Conservation (phyloP, 305 asterid species). For the Withania somnifera region DNA sequence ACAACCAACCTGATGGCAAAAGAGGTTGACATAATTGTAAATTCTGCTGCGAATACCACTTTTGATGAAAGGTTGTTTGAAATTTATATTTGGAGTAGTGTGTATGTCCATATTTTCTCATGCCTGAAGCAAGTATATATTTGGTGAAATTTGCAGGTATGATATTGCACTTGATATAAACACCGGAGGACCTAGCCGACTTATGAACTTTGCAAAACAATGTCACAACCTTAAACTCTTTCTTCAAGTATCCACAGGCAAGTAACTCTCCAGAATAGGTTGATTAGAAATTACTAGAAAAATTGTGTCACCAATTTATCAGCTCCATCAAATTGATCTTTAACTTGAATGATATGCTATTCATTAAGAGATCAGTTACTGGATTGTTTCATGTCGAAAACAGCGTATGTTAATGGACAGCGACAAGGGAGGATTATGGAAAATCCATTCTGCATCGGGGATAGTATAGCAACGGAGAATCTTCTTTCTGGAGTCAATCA, state of each 20-base stretch:
- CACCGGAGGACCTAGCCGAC: constrained; percentile 74
- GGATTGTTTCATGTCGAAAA: neutral
- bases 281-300: neutral
- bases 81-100: neutral
- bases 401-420: constrained; percentile 96
- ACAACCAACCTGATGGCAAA: constrained; percentile 35
- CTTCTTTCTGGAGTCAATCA: constrained; percentile 23
- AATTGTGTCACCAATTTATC: neutral
- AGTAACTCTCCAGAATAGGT: no score
- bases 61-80: constrained; percentile 71
- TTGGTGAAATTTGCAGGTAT: constrained; percentile 40
- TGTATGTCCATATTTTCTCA: neutral
- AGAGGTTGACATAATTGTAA: constrained; percentile 69
- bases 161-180: constrained; percentile 84
- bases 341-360: neutral
- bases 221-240: constrained; percentile 74
- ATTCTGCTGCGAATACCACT: constrained; percentile 88
- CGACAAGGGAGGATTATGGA: constrained; percentile 86
- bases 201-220: constrained; percentile 65
- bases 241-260: constrained; percentile 30
- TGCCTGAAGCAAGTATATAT: neutral
- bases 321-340: neutral
- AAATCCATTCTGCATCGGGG: constrained; percentile 58
- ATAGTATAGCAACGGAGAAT: constrained; percentile 51
- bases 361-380: neutral